Evolutionary conservation across 2,329 filamentous ascomycete genomes (phyloP), one percentile per base, ranked within the genome.

Genomic region (Alternaria metachromatica): DNA sequence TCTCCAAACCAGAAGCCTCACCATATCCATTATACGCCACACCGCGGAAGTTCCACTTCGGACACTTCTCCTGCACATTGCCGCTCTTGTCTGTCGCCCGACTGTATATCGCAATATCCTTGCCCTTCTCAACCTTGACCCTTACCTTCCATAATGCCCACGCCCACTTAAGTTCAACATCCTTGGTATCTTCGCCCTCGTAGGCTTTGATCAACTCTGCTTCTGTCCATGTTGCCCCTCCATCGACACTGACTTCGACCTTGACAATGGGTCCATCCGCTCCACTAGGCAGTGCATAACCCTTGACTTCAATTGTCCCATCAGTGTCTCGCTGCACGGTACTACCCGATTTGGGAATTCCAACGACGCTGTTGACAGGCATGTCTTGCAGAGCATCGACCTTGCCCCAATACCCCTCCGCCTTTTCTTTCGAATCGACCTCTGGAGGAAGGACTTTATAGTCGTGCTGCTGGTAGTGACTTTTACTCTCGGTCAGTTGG

Each of bases 1-100:
- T 73, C 28, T 81, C 84, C 59, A 89, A 68, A 43, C 84, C 81
- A 66, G 78, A 83, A 28, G 81, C 82, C 68, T 87, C 84, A 3
- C 87, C 87, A 76, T 86, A 89, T 1, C 85, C 87, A 76, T 88
- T 87, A 76, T 89, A 89, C 26, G 81, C 86, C 6, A 89, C 86
- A 1, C 87, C 87, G 60, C 87, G 80, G 62, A 87, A 75, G 74
- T 89, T 89, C 87, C 87, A 89, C 69, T 83, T 75, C 4, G 83
- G 81, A 60, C 79, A 78, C 64, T 81, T 76, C 21, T 75, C 76
- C 71, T 89, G 87, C 23, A 78, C 78, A 71, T 88, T 86, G 4
- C 86, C 86, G 25, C 78, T 83, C 43, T 70, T 77, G 78, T 89
- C 87, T 6, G 82, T 86, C 2, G 86, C 87, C 37, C 85, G 82